Evolutionary conservation across 2,329 filamentous ascomycete species (phyloP).

Genomic region (Aureobasidium sp.): DNA sequence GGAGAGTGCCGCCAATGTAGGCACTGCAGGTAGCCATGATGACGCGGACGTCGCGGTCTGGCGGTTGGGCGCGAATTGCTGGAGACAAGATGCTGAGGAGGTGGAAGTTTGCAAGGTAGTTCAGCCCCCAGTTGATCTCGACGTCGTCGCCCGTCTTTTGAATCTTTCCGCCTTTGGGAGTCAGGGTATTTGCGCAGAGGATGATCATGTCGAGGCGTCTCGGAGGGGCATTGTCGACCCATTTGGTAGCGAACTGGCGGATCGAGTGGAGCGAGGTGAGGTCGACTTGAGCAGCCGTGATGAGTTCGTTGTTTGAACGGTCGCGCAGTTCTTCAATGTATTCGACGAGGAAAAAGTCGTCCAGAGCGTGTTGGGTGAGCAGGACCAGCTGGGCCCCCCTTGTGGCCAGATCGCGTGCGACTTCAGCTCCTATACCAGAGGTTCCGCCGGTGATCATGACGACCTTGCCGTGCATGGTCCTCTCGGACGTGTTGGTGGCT

Average conservation of each 20-base stretch:
- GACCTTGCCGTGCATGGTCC: conserved; percentile 87
- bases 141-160: conserved; percentile 68
- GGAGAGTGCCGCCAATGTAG: conserved; percentile 71
- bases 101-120: conserved; percentile 94
- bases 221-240: conserved; percentile 92
- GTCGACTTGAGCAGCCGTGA: conserved; percentile 94
- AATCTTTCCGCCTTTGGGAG: conserved; percentile 55
- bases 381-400: conserved; percentile 88
- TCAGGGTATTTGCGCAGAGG: conserved; percentile 73
- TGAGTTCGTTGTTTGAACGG: conserved; percentile 71
- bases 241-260: conserved; percentile 88
- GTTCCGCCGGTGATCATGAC: conserved; percentile 91
- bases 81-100: conserved; percentile 85
- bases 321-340: conserved; percentile 83
- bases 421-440: conserved; percentile 77
- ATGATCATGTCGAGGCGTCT: conserved; percentile 85
- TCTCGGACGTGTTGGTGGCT: conserved; percentile 64
- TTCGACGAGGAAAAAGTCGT: conserved; percentile 84
- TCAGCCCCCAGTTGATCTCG: conserved; percentile 87
- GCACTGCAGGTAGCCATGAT: conserved; percentile 81
- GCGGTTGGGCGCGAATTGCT: conserved; percentile 80
- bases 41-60: conserved; percentile 87
- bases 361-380: conserved; percentile 72
- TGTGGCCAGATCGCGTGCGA: conserved; percentile 65
- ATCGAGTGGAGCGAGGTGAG: conserved; percentile 83